Evolutionary conservation across 208 protist species (phyloP).

Genomic region (Porcisia hertigi): DNA sequence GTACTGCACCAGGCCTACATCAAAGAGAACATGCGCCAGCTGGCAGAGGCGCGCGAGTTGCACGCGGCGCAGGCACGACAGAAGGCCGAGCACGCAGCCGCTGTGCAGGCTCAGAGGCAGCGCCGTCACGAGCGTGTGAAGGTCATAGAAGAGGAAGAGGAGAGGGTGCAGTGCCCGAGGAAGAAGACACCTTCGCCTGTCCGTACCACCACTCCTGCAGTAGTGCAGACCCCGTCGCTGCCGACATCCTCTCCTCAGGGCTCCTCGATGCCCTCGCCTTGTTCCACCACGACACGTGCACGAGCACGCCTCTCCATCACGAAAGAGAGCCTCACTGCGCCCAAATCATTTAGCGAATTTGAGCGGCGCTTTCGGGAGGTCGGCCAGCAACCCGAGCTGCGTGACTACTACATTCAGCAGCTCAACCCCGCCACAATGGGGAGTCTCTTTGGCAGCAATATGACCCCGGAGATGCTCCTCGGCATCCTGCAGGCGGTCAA

Average conservation of each 20-base stretch:
- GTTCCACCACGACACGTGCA: conserved; percentile 7
- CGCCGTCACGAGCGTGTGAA: conserved; percentile 68
- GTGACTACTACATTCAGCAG: conserved; percentile 62
- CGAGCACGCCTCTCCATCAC: conserved; percentile 37
- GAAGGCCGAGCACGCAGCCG: conserved; percentile 37
- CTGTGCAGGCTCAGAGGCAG: conserved; percentile 30
- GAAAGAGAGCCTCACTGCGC: conserved; percentile 67
- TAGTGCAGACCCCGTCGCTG: conserved; percentile 8
- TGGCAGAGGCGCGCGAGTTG: conserved; percentile 22
- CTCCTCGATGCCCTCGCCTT: neutral
- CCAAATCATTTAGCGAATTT: conserved; percentile 86
- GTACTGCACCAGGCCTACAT: conserved; percentile 32
- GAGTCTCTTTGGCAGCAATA: conserved; percentile 82
- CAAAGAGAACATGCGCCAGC: conserved; percentile 45
- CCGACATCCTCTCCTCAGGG: neutral
- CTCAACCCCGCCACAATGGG: conserved; percentile 56
- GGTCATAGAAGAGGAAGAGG: conserved; percentile 66
- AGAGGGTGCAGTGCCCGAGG: neutral
- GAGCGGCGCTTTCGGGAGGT: conserved; percentile 80
- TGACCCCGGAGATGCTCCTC: conserved; percentile 82
- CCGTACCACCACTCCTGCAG: neutral
- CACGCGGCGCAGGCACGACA: conserved; percentile 35
- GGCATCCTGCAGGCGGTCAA: conserved; percentile 55
- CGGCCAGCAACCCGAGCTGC: conserved; percentile 60
- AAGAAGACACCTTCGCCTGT: conserved; percentile 10